Evolutionary conservation across 768 basidiomycete genomes (phyloP), one percentile per base, ranked within the genome.

Genomic region (Rhodotorula paludigena): DNA sequence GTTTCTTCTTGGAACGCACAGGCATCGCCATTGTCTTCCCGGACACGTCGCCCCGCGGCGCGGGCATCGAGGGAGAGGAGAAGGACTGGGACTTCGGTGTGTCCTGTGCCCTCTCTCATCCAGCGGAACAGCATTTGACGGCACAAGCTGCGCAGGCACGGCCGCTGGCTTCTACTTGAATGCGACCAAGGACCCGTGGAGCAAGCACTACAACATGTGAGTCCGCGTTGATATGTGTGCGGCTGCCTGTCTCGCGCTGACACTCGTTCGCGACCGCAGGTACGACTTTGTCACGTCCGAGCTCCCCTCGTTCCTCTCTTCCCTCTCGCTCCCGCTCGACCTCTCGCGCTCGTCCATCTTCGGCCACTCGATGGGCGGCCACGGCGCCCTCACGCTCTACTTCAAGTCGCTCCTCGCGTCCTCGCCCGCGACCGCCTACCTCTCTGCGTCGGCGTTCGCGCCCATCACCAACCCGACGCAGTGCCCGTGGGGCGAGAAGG

Each of bases 301-400:
- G 81, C 81, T 99, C 42, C 93, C 94, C 16, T 80, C 84, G 73
- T 84, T 90, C 33, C 82, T 99, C 63, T 82, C 85, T 75, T 85
- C 83, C 2, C 78, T 96, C 57, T 85, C 83, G 2, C 78, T 96
- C 56, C 90, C 91, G 3, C 81, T 97, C 73, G 91, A 98, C 81
- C 83, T 87, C 72, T 82, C 81, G 39, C 85, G 89, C 57, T 86
- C 89, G 76, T 92, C 91, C 30, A 87, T 98, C 74, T 89, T 91
- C 76, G 96, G 96, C 16, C 96, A 99, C 79, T 92, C 89, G 52
- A 99, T 98, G 96, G 91, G 90, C 64, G 96, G 96, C 3, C 92
- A 96, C 76, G 96, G 96, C 14, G 92, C 96, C 20, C 83, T 99
- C 35, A 88, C 89, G 23, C 79, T 97, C 45, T 97, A 97, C 79